phyloP scores from a whole-genome alignment of 768 basidiomycete genomes.

The Chiua virens region DNA sequence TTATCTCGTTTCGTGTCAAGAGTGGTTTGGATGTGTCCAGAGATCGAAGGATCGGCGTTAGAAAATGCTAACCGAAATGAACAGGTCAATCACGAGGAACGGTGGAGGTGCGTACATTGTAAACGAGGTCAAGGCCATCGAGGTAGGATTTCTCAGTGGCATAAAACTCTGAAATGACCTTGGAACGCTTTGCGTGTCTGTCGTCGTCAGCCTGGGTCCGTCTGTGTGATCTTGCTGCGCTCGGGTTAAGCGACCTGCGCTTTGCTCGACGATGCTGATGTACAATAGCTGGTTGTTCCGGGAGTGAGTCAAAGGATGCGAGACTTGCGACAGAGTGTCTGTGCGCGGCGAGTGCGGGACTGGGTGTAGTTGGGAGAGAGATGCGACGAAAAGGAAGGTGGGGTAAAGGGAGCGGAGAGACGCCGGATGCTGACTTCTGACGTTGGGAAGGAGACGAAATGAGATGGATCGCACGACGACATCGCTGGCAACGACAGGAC shows the following conservation, averaged over 20 bases:
- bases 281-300: slow-evolving; percentile 42
- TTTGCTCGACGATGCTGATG: slow-evolving; percentile 32
- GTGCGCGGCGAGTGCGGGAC: slow-evolving; percentile 38
- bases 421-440: slow-evolving; percentile 25
- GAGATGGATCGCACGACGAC: slow-evolving; percentile 12
- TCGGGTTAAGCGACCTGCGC: slow-evolving; percentile 35
- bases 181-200: slow-evolving; percentile 55
- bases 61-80: slow-evolving; percentile 61
- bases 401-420: slow-evolving; percentile 38
- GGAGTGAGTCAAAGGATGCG: slow-evolving; percentile 70
- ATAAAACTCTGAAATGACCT: slow-evolving; percentile 77
- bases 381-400: slow-evolving; percentile 65
- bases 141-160: slow-evolving; percentile 82
- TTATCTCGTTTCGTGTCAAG: slow-evolving; percentile 67
- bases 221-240: slow-evolving; percentile 19
- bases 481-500: slow-evolving; percentile 18
- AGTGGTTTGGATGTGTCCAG: slow-evolving; percentile 67
- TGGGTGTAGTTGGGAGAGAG: slow-evolving; percentile 55
- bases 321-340: slow-evolving; percentile 70
- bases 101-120: slow-evolving; percentile 52
- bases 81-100: background rate
- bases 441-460: slow-evolving; percentile 33
- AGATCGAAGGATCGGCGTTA: slow-evolving; percentile 75
- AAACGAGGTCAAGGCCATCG: slow-evolving; percentile 78
- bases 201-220: slow-evolving; percentile 47